phyloP scores from a whole-genome alignment of 495 filamentous ascomycete species.

The Staphylotrichum longicolle region DNA sequence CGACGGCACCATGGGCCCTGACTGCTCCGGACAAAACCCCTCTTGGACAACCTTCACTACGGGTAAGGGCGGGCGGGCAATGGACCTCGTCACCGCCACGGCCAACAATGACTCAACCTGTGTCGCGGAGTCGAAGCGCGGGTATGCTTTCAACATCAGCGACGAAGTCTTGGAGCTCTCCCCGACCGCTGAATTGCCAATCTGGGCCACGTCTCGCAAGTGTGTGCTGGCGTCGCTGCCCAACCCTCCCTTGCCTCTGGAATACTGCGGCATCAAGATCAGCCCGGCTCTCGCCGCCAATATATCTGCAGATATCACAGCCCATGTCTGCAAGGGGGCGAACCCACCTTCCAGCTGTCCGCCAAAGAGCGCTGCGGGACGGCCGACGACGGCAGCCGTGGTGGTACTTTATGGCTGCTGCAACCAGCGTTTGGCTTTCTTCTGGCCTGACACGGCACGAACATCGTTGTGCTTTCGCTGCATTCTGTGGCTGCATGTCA shows the following conservation, averaged over 20 bases:
- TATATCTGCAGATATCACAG: constrained; percentile 12
- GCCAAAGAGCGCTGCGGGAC: no score
- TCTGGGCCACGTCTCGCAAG: not conserved
- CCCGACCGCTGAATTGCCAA: no score
- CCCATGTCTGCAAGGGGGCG: no score
- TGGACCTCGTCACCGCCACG: constrained; percentile 35
- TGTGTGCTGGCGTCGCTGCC: not conserved
- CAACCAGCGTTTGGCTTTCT: no score
- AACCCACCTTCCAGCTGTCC: no score
- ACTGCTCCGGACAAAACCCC: not conserved
- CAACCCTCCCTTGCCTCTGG: not conserved
- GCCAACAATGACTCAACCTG: constrained; percentile 10
- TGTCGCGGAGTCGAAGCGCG: not conserved
- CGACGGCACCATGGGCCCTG: not conserved
- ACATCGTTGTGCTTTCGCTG: no score
- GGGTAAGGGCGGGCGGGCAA: constrained; percentile 23
- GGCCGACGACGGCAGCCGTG: no score
- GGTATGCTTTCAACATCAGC: constrained; percentile 2
- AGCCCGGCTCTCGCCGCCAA: constrained; percentile 16
- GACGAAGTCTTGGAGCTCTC: not conserved
- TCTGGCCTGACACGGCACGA: no score
- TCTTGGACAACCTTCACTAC: constrained; percentile 22
- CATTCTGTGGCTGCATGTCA: no score
- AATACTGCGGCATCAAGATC: constrained; percentile 19
- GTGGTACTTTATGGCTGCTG: no score